Base-by-base conservation (phyloP, 2,329 filamentous ascomycete species). In the Ascosphaera aggregata region DNA sequence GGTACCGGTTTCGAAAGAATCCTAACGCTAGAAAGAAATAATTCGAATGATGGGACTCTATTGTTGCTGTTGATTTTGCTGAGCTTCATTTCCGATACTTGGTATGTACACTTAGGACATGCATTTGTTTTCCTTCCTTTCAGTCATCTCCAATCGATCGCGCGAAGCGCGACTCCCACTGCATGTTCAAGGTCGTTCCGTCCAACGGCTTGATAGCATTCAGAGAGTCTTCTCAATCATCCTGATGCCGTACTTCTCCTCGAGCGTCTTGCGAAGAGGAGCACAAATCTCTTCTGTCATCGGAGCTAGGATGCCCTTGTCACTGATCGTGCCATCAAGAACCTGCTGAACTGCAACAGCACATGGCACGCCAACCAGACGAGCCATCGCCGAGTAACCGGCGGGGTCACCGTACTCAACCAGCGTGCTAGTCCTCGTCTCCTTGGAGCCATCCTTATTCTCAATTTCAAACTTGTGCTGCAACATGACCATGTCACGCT, bases 331-430 rank as follows among this genome's bases (percentile, higher is more conserved):
- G 15, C 79, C 78, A 55, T 82, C 66, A 31, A 86, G 67, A 18
- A 89, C 76, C 63, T 77, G 71, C 65, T 80, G 68, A 44, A 84
- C 78, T 35, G 81, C 81, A 41, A 80, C 71, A 44, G 65, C 74
- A 48, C 73, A 78, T 3, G 79, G 78, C 3, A 84, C 66, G 52
- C 80, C 80, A 40, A 91, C 81, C 34, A 82, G 59, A 58, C 75
- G 78, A 36, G 80, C 80, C 82, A 93, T 92, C 47, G 79, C 73
- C 3, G 69, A 76, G 63, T 86, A 91, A 24, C 78, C 79, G 47
- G 71, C 67, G 42, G 78, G 76, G 51, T 73, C 73, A 54, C 82
- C 84, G 58, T 91, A 86, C 55, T 91, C 81, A 52, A 65, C 67
- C 13, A 94, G 70, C 1, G 84, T 93, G 34, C 76, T 81, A 18